Conservation (phyloP, 2,329 filamentous ascomycete species). For the Graphilbum sp. region DNA sequence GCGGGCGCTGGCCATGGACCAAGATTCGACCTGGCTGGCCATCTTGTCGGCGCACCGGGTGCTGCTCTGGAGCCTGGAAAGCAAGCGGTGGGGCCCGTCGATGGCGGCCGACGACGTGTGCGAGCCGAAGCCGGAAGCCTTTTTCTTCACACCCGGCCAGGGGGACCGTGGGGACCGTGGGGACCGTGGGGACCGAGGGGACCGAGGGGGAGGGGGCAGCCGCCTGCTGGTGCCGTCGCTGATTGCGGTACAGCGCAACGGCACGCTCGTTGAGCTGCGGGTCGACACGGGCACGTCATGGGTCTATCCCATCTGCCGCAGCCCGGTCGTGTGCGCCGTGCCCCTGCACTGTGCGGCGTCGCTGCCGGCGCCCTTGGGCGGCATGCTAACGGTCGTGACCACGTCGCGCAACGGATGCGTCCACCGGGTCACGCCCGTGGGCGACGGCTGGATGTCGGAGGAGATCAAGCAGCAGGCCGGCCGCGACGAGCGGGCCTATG, state of each 20-base stretch:
- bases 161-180: too few relatives aligned
- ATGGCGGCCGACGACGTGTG: constrained; percentile 37
- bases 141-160: constrained; percentile 43
- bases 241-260: constrained; percentile 47
- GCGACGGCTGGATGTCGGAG: constrained; percentile 31
- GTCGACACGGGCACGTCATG: constrained; percentile 24
- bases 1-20: constrained; percentile 47
- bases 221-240: constrained; percentile 26
- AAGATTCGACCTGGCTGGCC: constrained; percentile 47
- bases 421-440: constrained; percentile 26
- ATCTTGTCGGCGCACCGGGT: constrained; percentile 43
- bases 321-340: constrained; percentile 32
- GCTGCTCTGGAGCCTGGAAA: constrained; percentile 44
- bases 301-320: constrained; percentile 33
- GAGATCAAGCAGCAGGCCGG: constrained; percentile 24
- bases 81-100: constrained; percentile 38
- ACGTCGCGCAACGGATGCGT: constrained; percentile 33
- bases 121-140: constrained; percentile 41
- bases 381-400: constrained; percentile 24
- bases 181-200: too few relatives aligned
- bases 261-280: constrained; percentile 42
- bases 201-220: too few relatives aligned
- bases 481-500: constrained; percentile 30
- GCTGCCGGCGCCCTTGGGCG: neutral
- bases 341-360: constrained; percentile 15